Evolutionary conservation across 345 rosid species (phyloP).

Genomic region (Crucihimalaya himalaica): DNA sequence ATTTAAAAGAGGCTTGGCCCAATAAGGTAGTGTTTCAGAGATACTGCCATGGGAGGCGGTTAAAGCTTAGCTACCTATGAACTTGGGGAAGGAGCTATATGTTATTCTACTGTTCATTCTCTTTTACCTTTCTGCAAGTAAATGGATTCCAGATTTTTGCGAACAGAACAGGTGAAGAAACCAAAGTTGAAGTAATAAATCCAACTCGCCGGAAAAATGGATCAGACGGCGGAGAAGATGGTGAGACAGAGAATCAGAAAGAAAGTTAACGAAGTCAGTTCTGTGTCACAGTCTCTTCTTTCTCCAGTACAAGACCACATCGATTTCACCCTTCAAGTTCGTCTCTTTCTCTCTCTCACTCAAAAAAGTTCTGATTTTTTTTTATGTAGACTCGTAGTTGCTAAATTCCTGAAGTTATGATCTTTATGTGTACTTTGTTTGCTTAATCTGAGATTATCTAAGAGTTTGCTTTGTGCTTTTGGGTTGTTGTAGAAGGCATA

Average conservation of each 20-base stretch:
- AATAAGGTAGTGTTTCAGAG: neutral
- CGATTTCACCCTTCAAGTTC: constrained; percentile 90
- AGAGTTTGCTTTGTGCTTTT: neutral
- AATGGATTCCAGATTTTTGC: constrained; percentile 2
- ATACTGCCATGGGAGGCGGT: constrained; percentile 25
- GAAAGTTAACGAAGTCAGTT: constrained; percentile 69
- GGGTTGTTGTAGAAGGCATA: constrained; percentile 69
- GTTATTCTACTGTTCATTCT: neutral
- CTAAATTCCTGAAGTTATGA: neutral
- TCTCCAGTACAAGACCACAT: constrained; percentile 79
- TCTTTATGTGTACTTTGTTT: neutral
- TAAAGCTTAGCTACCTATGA: neutral
- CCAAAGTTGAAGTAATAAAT: constrained; percentile 8
- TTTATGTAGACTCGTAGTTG: neutral
- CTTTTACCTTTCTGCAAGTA: neutral
- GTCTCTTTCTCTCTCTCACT: neutral
- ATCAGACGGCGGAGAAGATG: constrained; percentile 61
- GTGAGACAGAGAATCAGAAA: constrained; percentile 66
- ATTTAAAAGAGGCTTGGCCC: constrained; percentile 9
- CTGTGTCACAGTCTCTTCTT: constrained; percentile 71
- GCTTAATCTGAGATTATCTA: neutral
- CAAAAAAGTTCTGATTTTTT: neutral
- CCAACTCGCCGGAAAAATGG: constrained; percentile 51
- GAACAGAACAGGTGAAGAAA: neutral
- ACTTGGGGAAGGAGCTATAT: constrained; percentile 12